Conservation (phyloP, 305 asterid genomes). For the Coffea humblotiana region DNA sequence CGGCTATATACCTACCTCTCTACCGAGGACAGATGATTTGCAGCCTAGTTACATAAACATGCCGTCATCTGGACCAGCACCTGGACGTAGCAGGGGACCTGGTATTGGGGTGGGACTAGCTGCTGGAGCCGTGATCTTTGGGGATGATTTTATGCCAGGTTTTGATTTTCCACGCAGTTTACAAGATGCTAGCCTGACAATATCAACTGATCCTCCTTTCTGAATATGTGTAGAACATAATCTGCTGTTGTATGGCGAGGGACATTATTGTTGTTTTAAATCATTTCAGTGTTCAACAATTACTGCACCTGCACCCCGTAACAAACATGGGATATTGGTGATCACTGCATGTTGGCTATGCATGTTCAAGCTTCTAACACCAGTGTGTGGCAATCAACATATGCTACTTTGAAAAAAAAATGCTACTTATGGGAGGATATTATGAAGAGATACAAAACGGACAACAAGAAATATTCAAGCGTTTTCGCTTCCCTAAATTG, state of each 20-base stretch:
- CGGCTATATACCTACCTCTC: slow-evolving; percentile 46
- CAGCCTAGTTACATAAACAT: slow-evolving; percentile 31
- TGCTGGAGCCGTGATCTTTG: slow-evolving; percentile 49
- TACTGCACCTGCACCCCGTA: not conserved
- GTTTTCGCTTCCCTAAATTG: not conserved
- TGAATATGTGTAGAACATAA: no score
- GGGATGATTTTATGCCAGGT: no score
- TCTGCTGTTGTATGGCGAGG: no score
- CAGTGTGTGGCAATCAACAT: not conserved
- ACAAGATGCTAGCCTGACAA: no score
- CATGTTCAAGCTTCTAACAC: no score
- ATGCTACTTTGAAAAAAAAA: no score
- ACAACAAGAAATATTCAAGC: not conserved
- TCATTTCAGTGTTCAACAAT: no score
- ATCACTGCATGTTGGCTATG: not conserved
- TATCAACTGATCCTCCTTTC: no score
- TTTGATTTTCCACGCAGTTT: slow-evolving; percentile 15
- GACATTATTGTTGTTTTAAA: no score
- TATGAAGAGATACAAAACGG: not conserved
- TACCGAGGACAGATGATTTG: slow-evolving; percentile 37
- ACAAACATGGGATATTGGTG: not conserved
- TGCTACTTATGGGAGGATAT: not conserved
- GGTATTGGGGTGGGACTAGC: slow-evolving; percentile 70
- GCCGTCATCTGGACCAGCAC: slow-evolving; percentile 51
- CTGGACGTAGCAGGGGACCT: slow-evolving; percentile 44